phyloP scores from a whole-genome alignment of 169 alveolate genomes.

The Ichthyophthirius multifiliis region DNA sequence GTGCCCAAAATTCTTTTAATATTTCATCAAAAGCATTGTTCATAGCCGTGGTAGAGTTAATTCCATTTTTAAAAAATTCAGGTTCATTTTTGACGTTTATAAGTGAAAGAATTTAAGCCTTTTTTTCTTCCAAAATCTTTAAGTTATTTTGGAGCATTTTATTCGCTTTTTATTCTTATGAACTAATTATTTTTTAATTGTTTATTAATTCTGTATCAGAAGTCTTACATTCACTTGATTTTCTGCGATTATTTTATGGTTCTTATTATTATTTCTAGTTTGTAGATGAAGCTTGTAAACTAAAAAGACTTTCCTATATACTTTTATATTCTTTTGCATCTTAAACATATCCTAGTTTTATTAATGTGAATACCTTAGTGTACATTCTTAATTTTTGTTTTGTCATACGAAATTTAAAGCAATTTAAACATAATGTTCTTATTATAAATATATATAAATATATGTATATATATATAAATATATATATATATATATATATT shows the following conservation, averaged over 20 bases:
- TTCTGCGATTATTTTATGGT: conserved; percentile 18
- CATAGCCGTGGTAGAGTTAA: not conserved
- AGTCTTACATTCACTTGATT: conserved; percentile 24
- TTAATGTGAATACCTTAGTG: conserved; percentile 26
- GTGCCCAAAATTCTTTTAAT: conserved; percentile 46
- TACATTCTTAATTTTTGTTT: conserved; percentile 35
- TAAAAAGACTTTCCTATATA: not conserved
- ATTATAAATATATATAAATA: not conserved
- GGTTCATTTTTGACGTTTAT: conserved; percentile 2
- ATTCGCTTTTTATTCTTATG: not conserved
- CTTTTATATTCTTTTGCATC: conserved; percentile 36
- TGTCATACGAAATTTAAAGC: conserved; percentile 62
- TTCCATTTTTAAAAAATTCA: not conserved
- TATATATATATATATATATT: conserved; percentile 71
- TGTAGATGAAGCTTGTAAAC: not conserved
- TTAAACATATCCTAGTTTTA: conserved; percentile 51
- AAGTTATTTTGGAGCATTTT: not conserved
- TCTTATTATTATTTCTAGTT: not conserved
- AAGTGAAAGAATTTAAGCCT: not conserved
- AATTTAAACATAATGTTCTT: conserved; percentile 42
- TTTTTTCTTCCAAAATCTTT: not conserved
- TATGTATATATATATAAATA: conserved; percentile 51
- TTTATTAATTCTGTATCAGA: conserved; percentile 14
- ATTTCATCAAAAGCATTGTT: conserved; percentile 25
- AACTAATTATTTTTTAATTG: not conserved